phyloP scores from a whole-genome alignment of 352 stramenopile species.

The Phytophthora litchii region DNA sequence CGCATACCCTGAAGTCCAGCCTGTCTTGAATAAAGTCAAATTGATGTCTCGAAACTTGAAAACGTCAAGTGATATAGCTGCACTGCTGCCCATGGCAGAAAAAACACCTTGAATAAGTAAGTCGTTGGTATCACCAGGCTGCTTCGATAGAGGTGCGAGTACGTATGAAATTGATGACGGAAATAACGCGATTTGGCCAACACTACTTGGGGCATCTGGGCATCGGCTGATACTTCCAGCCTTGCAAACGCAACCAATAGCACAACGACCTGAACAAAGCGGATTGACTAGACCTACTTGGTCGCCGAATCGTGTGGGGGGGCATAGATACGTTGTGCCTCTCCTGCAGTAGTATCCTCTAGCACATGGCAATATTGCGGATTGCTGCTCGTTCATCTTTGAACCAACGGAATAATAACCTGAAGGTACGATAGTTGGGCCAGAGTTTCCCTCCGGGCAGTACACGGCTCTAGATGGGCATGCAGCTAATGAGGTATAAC shows the following conservation, averaged over 20 bases:
- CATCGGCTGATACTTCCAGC: conserved; percentile 55
- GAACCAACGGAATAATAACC: conserved; percentile 56
- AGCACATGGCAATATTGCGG: conserved; percentile 45
- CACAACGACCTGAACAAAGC: conserved; percentile 54
- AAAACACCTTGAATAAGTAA: conserved; percentile 15
- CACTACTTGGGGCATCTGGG: conserved; percentile 29
- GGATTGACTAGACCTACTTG: conserved; percentile 39
- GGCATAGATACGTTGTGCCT: conserved; percentile 44
- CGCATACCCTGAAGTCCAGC: conserved; percentile 36
- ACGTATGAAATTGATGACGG: conserved; percentile 41
- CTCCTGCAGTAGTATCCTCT: conserved; percentile 56
- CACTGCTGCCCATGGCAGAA: conserved; percentile 1
- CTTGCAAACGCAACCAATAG: conserved; percentile 52
- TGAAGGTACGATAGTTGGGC: conserved; percentile 38
- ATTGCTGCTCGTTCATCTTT: conserved; percentile 32
- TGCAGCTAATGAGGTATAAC: conserved; percentile 41
- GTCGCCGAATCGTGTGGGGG: conserved; percentile 51
- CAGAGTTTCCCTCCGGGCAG: conserved; percentile 49
- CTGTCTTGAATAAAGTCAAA: conserved; percentile 29
- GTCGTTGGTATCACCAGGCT: conserved; percentile 25
- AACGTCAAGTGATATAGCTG: conserved; percentile 32
- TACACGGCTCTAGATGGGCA: conserved; percentile 51
- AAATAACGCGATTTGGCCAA: conserved; percentile 34
- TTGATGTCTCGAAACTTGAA: conserved; percentile 57
- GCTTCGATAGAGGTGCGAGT: conserved; percentile 32